Percentiles rank a stretch among this genome's conserved stretches.
Conservation (phyloP, 345 rosid genomes). For the Eucalyptus marginata region DNA sequence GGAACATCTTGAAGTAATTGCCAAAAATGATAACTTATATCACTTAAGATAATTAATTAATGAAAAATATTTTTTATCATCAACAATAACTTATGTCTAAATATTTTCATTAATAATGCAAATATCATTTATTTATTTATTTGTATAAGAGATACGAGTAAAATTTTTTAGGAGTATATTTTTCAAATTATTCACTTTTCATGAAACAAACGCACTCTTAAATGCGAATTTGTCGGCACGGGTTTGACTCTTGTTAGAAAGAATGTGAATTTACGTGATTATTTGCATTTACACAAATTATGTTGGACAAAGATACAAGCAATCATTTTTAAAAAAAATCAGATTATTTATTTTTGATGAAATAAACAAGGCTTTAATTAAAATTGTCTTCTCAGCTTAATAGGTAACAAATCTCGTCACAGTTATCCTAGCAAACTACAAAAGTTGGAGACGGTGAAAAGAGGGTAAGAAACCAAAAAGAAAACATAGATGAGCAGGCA, state of each 20-base stretch:
- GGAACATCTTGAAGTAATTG: background rate
- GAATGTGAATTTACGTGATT: fast-evolving
- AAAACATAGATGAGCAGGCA: background rate
- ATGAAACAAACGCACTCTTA: fast-evolving
- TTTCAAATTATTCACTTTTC: no score
- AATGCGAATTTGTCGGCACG: background rate
- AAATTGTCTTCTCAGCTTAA: background rate
- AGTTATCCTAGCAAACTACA: background rate
- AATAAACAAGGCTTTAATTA: background rate
- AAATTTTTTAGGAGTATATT: fast-evolving
- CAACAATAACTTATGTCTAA: no score
- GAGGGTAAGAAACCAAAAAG: background rate
- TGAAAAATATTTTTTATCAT: no score
- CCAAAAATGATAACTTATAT: background rate
- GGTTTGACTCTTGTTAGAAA: background rate
- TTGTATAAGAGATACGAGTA: fast-evolving
- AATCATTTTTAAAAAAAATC: background rate
- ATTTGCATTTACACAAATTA: background rate
- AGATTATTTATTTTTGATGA: fast-evolving
- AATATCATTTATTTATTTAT: no score
- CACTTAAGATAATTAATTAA: background rate
- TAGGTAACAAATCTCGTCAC: background rate
- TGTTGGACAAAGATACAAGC: fast-evolving
- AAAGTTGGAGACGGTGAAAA: background rate
- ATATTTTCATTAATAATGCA: no score